These are phyloP conservation scores for Geotrichum ghanense DNA, from an alignment of 805 yeast species.

Conservation along the genomic window DNA sequence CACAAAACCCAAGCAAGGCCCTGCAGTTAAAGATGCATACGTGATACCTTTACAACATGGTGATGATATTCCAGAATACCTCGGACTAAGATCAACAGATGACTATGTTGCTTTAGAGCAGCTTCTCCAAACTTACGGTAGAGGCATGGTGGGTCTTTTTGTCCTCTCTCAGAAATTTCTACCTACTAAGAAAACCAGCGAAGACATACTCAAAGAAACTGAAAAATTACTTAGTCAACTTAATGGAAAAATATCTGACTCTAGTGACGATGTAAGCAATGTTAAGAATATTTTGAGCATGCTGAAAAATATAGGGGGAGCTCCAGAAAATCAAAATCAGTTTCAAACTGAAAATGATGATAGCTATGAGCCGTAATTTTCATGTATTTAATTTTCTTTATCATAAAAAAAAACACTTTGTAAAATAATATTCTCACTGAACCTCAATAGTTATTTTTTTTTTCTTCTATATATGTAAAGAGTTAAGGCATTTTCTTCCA, in stretches of 20 bases:
- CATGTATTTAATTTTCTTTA: not conserved
- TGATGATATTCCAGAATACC: constrained; percentile 17
- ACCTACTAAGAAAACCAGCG: not conserved
- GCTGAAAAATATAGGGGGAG: not conserved
- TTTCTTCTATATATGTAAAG: too few species aligned
- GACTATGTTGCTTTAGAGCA: constrained; percentile 3
- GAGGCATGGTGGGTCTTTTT: constrained; percentile 10
- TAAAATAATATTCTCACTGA: not conserved
- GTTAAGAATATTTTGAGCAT: not conserved
- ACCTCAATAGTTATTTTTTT: not conserved
- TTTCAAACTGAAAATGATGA: not conserved
- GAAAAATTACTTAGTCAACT: not conserved
- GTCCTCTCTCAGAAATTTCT: constrained; percentile 6
- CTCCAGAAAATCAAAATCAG: not conserved
- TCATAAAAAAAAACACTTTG: not conserved
- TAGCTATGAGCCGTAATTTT: not conserved
- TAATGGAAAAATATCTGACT: not conserved
- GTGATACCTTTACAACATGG: constrained; percentile 31
- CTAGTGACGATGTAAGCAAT: not conserved
- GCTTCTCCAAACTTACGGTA: constrained; percentile 1
- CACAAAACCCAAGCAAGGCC: constrained; percentile 29
- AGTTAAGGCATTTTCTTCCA: too few species aligned
- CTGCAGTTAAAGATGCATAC: constrained; percentile 53
- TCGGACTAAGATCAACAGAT: constrained; percentile 6
- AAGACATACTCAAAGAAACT: not conserved